A percentile compares a stretch with the other conserved stretches of the same genome.
Conservation (phyloP, 306 rosid genomes). For the Biancaea sappan region DNA sequence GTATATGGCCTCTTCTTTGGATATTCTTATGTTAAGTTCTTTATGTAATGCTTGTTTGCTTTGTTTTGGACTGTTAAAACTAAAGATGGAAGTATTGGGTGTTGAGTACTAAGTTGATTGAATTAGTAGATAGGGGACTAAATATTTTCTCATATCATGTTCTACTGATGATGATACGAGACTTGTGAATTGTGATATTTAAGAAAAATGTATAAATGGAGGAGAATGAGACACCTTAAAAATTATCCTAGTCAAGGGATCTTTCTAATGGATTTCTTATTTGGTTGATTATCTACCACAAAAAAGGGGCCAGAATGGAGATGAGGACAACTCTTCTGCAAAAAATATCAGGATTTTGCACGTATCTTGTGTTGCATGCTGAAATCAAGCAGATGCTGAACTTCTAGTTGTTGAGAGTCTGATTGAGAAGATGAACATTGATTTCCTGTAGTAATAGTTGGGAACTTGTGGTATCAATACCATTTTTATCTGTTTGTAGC, state of each 20-base stretch:
- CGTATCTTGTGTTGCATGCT: constrained; percentile 16
- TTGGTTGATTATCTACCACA: constrained; percentile 6
- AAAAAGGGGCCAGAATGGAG: background rate
- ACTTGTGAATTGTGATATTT: background rate
- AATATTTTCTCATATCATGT: background rate
- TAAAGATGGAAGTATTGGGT: constrained; percentile 1
- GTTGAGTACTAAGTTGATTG: constrained; percentile 4
- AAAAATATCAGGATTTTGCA: constrained; percentile 19
- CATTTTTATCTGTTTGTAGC: background rate
- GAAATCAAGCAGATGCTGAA: constrained; percentile 14
- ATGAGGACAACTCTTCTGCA: background rate
- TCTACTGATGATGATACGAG: background rate
- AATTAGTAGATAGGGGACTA: background rate
- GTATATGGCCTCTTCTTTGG: constrained; percentile 46
- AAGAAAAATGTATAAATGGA: background rate
- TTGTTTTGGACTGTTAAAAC: background rate
- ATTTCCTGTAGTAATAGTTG: background rate
- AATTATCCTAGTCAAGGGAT: background rate
- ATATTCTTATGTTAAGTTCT: constrained; percentile 29
- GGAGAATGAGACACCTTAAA: background rate
- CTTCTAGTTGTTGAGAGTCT: constrained; percentile 11
- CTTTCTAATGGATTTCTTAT: background rate
- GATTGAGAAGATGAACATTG: constrained; percentile 8
- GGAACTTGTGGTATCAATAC: background rate
- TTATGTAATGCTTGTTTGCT: constrained; percentile 17